Evolutionary conservation across 768 basidiomycete species (phyloP), one percentile per base, ranked within the genome.

Genomic region (Agaricus sinodeliciosus): DNA sequence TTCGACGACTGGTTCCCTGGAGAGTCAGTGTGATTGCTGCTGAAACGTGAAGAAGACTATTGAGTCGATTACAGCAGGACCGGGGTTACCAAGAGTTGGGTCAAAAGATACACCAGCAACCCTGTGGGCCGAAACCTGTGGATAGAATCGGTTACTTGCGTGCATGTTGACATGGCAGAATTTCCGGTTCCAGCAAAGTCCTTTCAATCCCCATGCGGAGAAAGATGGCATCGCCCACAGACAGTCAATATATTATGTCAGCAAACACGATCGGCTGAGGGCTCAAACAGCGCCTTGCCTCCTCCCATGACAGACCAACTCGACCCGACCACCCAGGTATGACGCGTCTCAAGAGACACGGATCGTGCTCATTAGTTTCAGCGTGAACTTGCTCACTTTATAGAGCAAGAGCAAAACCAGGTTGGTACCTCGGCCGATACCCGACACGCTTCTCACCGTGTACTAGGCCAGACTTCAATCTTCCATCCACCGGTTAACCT

Each of bases 361-460:
- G 5, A 19, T 6, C 27, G 15, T 9, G 25, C 49, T 39, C 54
- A 42, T 51, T 28, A 40, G 12, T 15, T 31, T 8, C 65, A 95
- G 93, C 89, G 86, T 72, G 94, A 96, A 67, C 80, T 96, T 40
- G 69, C 80, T 27, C 66, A 70, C 15, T 94, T 93, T 70, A 69
- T 95, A 54, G 88, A 91, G 61, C 80, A 79, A 54, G 84, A 93
- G 71, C 91, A 94, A 65, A 81, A 84, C 1, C 85, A 89, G 69
- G 86, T 87, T 41, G 75, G 66, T 45, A 72, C 8, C 27, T 31
- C 31, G 15, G 18, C 43, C 19, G 19, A 41, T 18, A 28, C 18
- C 57, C 48, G 57, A 57, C 40, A 39, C 35, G 36, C 48, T 54
- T 56, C 39, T 51, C 54, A 54, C 31, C 50, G 43, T 41, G 58